Evolutionary conservation across 2,329 filamentous ascomycete genomes (phyloP).

Genomic region (Nigrospora oryzae): DNA sequence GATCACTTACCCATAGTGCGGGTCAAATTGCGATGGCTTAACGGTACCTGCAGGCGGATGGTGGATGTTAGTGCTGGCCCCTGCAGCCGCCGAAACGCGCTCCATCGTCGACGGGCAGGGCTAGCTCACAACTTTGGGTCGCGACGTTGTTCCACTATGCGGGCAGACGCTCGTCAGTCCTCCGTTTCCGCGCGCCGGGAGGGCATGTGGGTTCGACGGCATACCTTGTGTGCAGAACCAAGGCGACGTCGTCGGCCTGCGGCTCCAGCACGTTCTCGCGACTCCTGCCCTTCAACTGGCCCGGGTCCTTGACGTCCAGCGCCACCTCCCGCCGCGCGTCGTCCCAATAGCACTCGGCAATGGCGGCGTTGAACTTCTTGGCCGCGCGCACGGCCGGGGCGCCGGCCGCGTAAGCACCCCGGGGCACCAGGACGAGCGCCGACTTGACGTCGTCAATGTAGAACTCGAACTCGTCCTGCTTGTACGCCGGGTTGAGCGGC

Average conservation of each 20-base stretch:
- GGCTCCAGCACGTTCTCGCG: slow-evolving; percentile 34
- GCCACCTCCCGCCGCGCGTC: slow-evolving; percentile 54
- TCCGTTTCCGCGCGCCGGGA: background rate
- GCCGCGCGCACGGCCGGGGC: slow-evolving; percentile 70
- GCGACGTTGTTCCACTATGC: slow-evolving; percentile 65
- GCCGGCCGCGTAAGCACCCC: slow-evolving; percentile 57
- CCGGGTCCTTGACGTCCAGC: slow-evolving; percentile 69
- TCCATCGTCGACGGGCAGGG: background rate
- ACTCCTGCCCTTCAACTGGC: slow-evolving; percentile 46
- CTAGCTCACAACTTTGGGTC: slow-evolving; percentile 66
- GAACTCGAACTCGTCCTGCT: slow-evolving; percentile 85
- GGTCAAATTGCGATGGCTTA: slow-evolving; percentile 74
- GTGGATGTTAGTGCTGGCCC: background rate
- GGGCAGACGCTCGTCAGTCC: slow-evolving; percentile 12
- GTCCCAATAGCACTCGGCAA: slow-evolving; percentile 82
- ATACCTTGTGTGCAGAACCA: slow-evolving; percentile 70
- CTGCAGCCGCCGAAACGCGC: too few species aligned
- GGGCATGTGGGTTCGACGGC: background rate
- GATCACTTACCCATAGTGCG: slow-evolving; percentile 60
- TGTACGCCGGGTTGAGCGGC: slow-evolving; percentile 82
- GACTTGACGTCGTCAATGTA: slow-evolving; percentile 85
- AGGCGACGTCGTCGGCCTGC: slow-evolving; percentile 68
- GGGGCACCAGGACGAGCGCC: slow-evolving; percentile 67
- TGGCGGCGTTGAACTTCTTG: slow-evolving; percentile 70
- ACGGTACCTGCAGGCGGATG: slow-evolving; percentile 46